A percentile compares a stretch with the other conserved stretches of the same genome.
phyloP scores from a whole-genome alignment of 176 grass and related monocot genomes.

The Juncus inflexus region DNA sequence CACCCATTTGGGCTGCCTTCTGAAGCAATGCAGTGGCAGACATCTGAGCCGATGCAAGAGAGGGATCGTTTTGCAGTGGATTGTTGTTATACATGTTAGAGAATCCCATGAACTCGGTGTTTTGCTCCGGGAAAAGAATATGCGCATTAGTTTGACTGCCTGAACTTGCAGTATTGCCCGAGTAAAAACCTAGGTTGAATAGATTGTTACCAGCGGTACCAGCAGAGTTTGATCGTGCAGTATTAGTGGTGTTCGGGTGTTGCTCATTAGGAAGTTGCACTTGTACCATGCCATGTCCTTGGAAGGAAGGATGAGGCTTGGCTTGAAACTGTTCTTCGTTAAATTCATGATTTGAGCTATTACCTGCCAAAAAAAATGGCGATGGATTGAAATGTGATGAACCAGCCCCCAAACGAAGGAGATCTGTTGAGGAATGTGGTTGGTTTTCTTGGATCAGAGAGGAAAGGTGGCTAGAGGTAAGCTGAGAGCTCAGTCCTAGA shows the following conservation, averaged over 20 bases:
- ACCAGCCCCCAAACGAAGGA: conserved; percentile 34
- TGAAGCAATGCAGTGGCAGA: conserved; percentile 86
- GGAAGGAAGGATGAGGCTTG: conserved; percentile 48
- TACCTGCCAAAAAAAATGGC: conserved; percentile 43
- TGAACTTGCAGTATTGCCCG: conserved; percentile 23
- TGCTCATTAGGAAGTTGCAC: conserved; percentile 59
- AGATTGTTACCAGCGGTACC: conserved; percentile 18
- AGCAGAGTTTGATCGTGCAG: conserved; percentile 27
- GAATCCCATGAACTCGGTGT: conserved; percentile 25
- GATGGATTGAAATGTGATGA: conserved; percentile 47
- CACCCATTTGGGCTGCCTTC: conserved; percentile 87
- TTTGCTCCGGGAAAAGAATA: conserved; percentile 43
- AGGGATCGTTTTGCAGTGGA: conserved; percentile 14
- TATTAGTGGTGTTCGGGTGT: conserved; percentile 35
- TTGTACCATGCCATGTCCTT: conserved; percentile 76
- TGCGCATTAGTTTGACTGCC: conserved; percentile 38
- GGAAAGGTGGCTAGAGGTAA: not conserved
- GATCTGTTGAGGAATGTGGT: conserved; percentile 32
- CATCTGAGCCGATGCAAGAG: conserved; percentile 44
- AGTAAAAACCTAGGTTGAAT: conserved; percentile 63
- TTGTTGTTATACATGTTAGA: conserved; percentile 26
- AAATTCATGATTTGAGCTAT: conserved; percentile 33
- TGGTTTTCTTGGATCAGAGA: conserved; percentile 40
- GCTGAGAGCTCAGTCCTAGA: conserved; percentile 34
- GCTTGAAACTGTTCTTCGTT: conserved; percentile 60